Conservation (phyloP, 139 green algal species). For the Chlorella sp. region DNA sequence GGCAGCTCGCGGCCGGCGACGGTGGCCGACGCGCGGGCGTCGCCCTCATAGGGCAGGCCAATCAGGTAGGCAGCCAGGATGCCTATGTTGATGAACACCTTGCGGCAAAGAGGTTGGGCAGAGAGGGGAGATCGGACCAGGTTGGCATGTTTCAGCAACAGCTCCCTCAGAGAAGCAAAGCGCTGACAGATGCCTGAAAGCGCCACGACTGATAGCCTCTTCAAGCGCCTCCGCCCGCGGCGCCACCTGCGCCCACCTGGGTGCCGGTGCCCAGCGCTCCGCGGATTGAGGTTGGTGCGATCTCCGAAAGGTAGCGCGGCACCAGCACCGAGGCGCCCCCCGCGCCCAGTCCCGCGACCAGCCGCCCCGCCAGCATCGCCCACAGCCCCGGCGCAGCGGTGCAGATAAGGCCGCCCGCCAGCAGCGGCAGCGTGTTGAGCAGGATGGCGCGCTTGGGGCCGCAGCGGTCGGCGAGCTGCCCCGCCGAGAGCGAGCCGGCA, state of each 20-base stretch:
- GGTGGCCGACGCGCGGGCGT: neutral
- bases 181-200: no score
- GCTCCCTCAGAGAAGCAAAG: no score
- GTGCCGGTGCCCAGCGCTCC: conserved; percentile 62
- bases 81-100: conserved; percentile 69
- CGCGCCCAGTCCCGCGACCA: conserved; percentile 50
- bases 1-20: neutral
- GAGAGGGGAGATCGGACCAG: neutral
- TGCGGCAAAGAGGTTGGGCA: neutral
- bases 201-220: neutral
- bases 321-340: conserved; percentile 60
- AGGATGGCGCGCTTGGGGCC: conserved; percentile 46
- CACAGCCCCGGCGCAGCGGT: conserved; percentile 20
- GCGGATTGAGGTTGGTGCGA: conserved; percentile 56
- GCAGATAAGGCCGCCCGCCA: conserved; percentile 36
- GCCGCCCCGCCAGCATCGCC: conserved; percentile 41
- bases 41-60: conserved; percentile 54
- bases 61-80: conserved; percentile 70
- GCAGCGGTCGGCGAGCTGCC: conserved; percentile 47
- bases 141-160: no score
- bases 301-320: conserved; percentile 71
- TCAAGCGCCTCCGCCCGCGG: neutral
- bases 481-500: conserved; percentile 42
- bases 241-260: conserved; percentile 32
- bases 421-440: conserved; percentile 37